Base-by-base conservation (phyloP, 2,329 filamentous ascomycete species). In the Aspergillus sp. region DNA sequence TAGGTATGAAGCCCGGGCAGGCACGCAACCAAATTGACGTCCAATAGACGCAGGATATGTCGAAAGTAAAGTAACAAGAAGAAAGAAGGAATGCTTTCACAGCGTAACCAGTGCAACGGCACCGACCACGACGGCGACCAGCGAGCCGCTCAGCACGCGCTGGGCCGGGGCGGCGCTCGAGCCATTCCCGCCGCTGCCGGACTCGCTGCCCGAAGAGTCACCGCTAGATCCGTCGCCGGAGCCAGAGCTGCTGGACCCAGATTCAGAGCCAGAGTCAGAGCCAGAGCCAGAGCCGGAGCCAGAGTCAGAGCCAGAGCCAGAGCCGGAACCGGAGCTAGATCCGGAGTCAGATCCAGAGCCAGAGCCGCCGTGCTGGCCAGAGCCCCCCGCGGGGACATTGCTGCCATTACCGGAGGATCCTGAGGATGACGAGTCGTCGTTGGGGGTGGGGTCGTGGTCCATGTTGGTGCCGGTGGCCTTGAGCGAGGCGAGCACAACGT, bases 401-500 rank as follows among this genome's bases (percentile, higher is more conserved):
- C 49, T 40, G 31, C 34, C 32, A 11, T 22, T 22, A 13, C 27
- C n/a, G 20, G 29, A 24, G 30, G n/a, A 15, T 16, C 31, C 34
- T n/a, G n/a, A n/a, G n/a, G n/a, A n/a, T 5, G 38, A 39, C 29
- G 34, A 36, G 24, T 15, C 29, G 30, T 26, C 33, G 19, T 36
- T 36, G 6, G 26, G 34, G 36, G 34, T 42, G 35, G 36, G 29
- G 15, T 43, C 53, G 6, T 50, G 43, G 32, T 51, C 52, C 73
- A 80, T 84, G 53, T 96, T 72, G 26, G 80, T 71, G 32, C 91
- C 91, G 2, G 82, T 85, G n/a, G 78, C 88, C 33, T 78, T 65
- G 41, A 96, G 75, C 15, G 83, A 91, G 43, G 77, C 80, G 17
- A 98, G 71, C 8, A 86, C 66, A 30, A 86, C 91, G 31, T 68